Base-by-base conservation (phyloP, 306 rosid genomes). In the Trichosanthes cucumerina region DNA sequence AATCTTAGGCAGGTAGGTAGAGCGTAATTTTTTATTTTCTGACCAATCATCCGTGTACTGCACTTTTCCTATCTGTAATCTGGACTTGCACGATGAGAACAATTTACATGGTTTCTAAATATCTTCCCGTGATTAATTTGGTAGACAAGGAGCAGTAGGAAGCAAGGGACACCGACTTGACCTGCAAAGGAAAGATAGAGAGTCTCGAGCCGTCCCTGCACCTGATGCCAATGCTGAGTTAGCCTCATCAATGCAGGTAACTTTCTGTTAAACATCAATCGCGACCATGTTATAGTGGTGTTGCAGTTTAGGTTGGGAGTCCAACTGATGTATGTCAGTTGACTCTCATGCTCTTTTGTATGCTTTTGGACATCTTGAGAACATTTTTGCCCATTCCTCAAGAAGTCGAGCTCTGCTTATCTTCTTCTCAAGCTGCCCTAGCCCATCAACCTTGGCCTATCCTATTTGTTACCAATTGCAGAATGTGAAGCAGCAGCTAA, bases 141-240 rank as follows among this genome's bases (percentile, higher is more conserved):
- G 70, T 82, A 95, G 99, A 84, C 99, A 90, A 90, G 98, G 93
- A 86, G 93, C 92, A 57, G 87, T 87, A 52, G 96, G 93, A 84
- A 84, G 85, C 87, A 92, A 92, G 78, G 97, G 91, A 63, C 96
- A 88, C 83, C 88, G 92, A 79, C 86, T 77, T 82, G 98, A 91
- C 76, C 90, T 72, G 23, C 97, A 92, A 81, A 90, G 92, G 88
- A 89, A 83, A 85, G 94, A 92, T 57, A 73, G 92, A 78, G 97
- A 92, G 52, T 96, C 97, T 70, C 92, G 93, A 77, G 99, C 99
- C 0, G 2, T 96, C 76, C 99, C 99, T 70, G 99, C 99, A 34
- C 99, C 99, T 63, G 98, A 96, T 82, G 99, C 99, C 84, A 96
- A 96, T 88, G 99, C 99, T 75, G 99, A 96, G 82, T 84, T 96